These are phyloP conservation scores for Platanthera guangdongensis DNA, from an alignment of 106 monocot genomes.

Conservation along the genomic window DNA sequence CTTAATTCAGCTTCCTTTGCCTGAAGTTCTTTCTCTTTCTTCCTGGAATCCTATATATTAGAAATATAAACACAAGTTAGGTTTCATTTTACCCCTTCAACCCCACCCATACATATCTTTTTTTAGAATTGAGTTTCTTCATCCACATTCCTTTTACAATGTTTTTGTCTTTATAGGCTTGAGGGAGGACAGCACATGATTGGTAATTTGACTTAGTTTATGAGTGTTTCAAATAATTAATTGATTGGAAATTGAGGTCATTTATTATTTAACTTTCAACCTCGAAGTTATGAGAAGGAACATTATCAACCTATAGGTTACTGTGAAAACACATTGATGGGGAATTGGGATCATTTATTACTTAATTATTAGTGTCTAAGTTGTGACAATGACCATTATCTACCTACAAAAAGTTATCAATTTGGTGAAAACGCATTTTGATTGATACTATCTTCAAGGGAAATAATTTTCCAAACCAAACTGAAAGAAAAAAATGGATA, in stretches of 20 bases:
- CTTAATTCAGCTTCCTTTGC: slow-evolving; percentile 76
- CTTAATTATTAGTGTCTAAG: background rate
- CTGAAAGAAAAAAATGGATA: background rate
- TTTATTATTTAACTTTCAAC: background rate
- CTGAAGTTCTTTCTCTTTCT: slow-evolving; percentile 74
- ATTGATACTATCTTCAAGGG: background rate
- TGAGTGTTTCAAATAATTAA: background rate
- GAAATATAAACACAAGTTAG: background rate
- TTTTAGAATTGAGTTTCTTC: background rate
- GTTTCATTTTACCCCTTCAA: background rate
- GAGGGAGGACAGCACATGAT: background rate
- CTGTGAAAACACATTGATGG: background rate
- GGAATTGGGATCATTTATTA: background rate
- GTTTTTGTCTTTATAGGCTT: background rate
- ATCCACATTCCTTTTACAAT: background rate
- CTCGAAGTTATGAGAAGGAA: background rate
- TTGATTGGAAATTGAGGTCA: background rate
- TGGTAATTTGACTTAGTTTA: background rate
- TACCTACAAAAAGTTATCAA: background rate
- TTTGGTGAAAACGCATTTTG: background rate
- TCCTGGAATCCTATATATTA: slow-evolving; percentile 48
- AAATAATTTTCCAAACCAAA: slow-evolving; percentile 5
- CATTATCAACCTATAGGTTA: background rate
- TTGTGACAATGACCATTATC: background rate
- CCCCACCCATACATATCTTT: background rate